phyloP scores from a whole-genome alignment of 1,284 basidiomycete genomes.

The Ustilago loliicola region DNA sequence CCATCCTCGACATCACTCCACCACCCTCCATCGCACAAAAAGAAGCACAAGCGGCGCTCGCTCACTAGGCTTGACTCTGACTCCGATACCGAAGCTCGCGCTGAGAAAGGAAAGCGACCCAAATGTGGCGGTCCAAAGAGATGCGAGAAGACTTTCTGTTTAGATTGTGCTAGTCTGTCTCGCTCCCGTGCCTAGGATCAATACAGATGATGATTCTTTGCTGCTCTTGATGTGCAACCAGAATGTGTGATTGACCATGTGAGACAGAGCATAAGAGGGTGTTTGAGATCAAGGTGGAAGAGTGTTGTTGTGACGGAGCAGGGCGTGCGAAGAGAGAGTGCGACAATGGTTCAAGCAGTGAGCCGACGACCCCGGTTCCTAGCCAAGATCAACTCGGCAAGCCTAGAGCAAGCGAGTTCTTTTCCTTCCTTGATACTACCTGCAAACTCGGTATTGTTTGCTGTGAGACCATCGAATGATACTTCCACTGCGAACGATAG shows the following conservation, averaged over 20 bases:
- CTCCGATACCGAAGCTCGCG: not conserved
- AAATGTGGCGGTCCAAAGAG: slow-evolving; percentile 28
- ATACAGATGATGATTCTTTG: no score
- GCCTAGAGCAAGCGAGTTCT: slow-evolving; percentile 10
- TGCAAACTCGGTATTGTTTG: not conserved
- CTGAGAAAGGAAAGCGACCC: not conserved
- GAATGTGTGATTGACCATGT: no score
- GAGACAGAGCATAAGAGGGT: not conserved
- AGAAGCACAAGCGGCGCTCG: not conserved
- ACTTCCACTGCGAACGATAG: slow-evolving; percentile 20
- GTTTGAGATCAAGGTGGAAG: no score
- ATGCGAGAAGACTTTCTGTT: slow-evolving; percentile 48
- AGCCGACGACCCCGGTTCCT: slow-evolving; percentile 1
- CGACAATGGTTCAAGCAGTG: not conserved
- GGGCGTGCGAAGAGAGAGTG: no score
- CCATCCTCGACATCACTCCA: not conserved
- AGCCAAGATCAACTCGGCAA: slow-evolving; percentile 9
- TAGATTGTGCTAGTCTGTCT: slow-evolving; percentile 25
- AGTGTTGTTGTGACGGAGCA: no score
- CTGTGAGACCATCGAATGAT: slow-evolving; percentile 7
- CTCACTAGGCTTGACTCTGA: not conserved
- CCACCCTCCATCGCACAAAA: not conserved
- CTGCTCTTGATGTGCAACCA: no score
- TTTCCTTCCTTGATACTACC: slow-evolving; percentile 37
- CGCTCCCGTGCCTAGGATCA: not conserved